A percentile compares a stretch with the other conserved stretches of the same genome.
These are phyloP conservation scores for Wickerhamiella parazyma DNA, from an alignment of 805 yeast species.

Conservation along the genomic window DNA sequence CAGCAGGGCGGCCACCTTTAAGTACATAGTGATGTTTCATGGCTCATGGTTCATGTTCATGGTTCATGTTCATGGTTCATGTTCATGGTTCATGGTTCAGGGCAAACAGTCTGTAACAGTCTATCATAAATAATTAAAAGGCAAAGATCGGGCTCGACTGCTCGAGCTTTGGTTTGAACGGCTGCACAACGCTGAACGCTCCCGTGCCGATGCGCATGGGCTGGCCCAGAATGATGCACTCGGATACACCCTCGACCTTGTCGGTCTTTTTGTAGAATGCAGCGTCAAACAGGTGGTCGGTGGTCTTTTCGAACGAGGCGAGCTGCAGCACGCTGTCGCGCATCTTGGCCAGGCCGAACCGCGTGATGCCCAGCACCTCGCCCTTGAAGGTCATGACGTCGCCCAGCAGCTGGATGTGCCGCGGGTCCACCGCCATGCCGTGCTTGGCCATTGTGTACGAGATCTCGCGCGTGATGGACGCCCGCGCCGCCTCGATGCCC, in stretches of 20 bases:
- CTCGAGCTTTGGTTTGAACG: slow-evolving; percentile 19
- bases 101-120: too few relatives aligned
- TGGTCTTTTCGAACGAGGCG: slow-evolving; percentile 95
- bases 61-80: too few relatives aligned
- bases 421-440: slow-evolving; percentile 99
- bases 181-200: slow-evolving; percentile 57
- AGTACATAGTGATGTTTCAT: slow-evolving; percentile 5
- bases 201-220: slow-evolving; percentile 98
- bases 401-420: slow-evolving; percentile 93
- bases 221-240: slow-evolving; percentile 93
- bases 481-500: slow-evolving; percentile 96
- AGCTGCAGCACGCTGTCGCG: slow-evolving; percentile 93
- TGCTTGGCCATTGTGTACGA: slow-evolving; percentile 97
- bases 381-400: slow-evolving; percentile 99
- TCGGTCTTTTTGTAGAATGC: slow-evolving; percentile 96
- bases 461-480: slow-evolving; percentile 84
- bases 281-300: slow-evolving; percentile 96
- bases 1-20: slow-evolving; percentile 11
- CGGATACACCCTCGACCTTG: slow-evolving; percentile 92
- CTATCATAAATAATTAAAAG: slow-evolving; percentile 8
- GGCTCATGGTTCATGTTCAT: too few relatives aligned
- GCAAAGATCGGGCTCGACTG: slow-evolving; percentile 18
- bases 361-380: slow-evolving; percentile 92
- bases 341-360: slow-evolving; percentile 97
- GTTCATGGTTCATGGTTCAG: too few relatives aligned